phyloP scores from a whole-genome alignment of 192 early-diverging fungal species.

The Phlyctochytrium planicorne region DNA sequence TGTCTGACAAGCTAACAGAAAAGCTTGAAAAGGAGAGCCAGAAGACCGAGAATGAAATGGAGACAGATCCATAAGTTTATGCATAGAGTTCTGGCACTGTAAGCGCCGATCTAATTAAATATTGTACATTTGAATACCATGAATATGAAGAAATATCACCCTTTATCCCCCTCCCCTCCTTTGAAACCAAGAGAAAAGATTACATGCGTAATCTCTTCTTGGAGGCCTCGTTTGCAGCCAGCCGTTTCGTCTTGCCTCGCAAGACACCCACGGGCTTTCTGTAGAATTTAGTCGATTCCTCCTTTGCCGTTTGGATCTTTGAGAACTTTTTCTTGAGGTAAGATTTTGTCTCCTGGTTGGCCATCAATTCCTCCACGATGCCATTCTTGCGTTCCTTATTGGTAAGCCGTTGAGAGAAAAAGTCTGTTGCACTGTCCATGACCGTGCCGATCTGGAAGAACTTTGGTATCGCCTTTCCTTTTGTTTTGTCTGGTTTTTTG shows the following conservation, averaged over 20 bases:
- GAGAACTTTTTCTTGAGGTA: slow-evolving; percentile 88
- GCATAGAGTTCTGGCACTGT: no score
- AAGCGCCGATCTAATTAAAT: no score
- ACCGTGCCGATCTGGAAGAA: slow-evolving; percentile 90
- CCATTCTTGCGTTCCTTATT: slow-evolving; percentile 82
- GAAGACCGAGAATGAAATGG: no score
- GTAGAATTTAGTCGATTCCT: neutral
- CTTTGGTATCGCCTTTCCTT: slow-evolving; percentile 64
- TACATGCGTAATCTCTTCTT: no score
- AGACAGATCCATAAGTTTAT: no score
- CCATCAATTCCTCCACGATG: slow-evolving; percentile 86
- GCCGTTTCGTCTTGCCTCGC: neutral
- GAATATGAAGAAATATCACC: no score
- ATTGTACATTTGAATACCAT: no score
- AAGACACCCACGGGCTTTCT: neutral
- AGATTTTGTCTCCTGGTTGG: slow-evolving; percentile 64
- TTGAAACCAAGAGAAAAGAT: no score
- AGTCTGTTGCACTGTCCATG: slow-evolving; percentile 83
- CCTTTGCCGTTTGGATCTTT: slow-evolving; percentile 65
- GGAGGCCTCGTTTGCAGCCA: neutral
- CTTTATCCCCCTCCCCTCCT: no score
- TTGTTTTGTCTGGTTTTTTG: slow-evolving; percentile 68
- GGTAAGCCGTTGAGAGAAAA: slow-evolving; percentile 78
- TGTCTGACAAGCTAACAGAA: no score
- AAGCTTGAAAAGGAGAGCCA: no score